Conservation (phyloP, 768 basidiomycete genomes). For the Lentinula boryana region DNA sequence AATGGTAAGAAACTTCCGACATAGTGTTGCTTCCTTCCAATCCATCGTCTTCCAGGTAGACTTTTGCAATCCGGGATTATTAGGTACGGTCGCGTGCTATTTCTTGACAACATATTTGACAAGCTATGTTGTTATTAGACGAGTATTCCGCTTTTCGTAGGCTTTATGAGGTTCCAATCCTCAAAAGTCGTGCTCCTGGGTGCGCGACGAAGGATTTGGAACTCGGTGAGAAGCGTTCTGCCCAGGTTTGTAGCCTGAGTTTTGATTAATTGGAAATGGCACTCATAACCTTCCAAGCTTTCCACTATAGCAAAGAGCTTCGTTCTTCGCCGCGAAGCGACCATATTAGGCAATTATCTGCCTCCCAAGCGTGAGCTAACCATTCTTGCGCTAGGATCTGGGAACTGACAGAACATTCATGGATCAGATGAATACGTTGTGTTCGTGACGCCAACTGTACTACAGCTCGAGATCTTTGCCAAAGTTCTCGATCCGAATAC, state of each 20-base stretch:
- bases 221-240: constrained; percentile 68
- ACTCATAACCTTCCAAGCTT: constrained; percentile 37
- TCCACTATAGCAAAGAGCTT: constrained; percentile 76
- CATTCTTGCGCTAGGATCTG: background rate
- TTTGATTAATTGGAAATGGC: background rate
- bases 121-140: constrained; percentile 34
- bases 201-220: constrained; percentile 68
- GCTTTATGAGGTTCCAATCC: constrained; percentile 83
- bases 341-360: constrained; percentile 73
- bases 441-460: constrained; percentile 83
- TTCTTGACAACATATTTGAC: background rate
- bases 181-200: constrained; percentile 77
- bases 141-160: constrained; percentile 71
- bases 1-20: constrained; percentile 56
- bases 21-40: background rate
- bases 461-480: constrained; percentile 77
- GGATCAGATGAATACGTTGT: constrained; percentile 91
- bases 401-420: background rate
- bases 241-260: constrained; percentile 46
- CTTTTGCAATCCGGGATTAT: constrained; percentile 89
- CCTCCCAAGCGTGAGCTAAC: constrained; percentile 79
- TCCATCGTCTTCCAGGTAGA: constrained; percentile 51
- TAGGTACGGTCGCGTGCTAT: constrained; percentile 43
- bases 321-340: constrained; percentile 84
- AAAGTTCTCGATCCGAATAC: constrained; percentile 69